Evolutionary conservation across 768 basidiomycete species (phyloP), one percentile per base, ranked within the genome.

Genomic region (Clavaria fumosa): DNA sequence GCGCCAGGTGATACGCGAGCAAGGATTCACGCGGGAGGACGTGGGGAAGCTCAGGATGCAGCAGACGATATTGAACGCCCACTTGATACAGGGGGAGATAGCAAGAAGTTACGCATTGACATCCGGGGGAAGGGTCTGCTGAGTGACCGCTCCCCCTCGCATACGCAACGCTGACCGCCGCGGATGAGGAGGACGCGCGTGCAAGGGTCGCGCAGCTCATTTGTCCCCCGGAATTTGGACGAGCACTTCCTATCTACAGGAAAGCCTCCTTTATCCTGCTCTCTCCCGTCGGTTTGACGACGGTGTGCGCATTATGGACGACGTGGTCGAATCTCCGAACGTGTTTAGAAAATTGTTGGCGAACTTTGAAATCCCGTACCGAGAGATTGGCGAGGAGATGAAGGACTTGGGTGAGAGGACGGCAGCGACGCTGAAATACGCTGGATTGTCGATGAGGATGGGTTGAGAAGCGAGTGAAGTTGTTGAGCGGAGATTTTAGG

Each of bases 141-240:
- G 14, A 72, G 69, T 50, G 78, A 80, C 49, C 58, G 78, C 44
- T 79, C 76, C 10, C 76, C 5, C 53, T 78, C 38, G 69, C 75
- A 1, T 80, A 80, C 43, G 72, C 71, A 1, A 53, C 67, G 24
- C 53, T 76, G 41, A 67, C 60, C 20, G 60, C 66, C 2, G 39
- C 47, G 7, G 57, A 56, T 35, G 57, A 50, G 1, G 53, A 50
- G 36, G 62, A 67, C 31, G 64, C 56, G 4, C 33, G 45, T 7
- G 45, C 50, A 31, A 60, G 60, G 27, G 57, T 60, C 36, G 43
- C 47, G 12, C 21, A 47, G 14, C 50, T 77, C 34, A 35, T 66
- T 2, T 41, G 45, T 3, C 50, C 60, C 11, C 49, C 52, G 7
- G 53, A 53, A 35, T 70, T 76, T 41, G 61, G 64, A 42, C 43